Evolutionary conservation across 2,329 filamentous ascomycete genomes (phyloP), one percentile per base, ranked within the genome.

Genomic region (Claviceps sp.): DNA sequence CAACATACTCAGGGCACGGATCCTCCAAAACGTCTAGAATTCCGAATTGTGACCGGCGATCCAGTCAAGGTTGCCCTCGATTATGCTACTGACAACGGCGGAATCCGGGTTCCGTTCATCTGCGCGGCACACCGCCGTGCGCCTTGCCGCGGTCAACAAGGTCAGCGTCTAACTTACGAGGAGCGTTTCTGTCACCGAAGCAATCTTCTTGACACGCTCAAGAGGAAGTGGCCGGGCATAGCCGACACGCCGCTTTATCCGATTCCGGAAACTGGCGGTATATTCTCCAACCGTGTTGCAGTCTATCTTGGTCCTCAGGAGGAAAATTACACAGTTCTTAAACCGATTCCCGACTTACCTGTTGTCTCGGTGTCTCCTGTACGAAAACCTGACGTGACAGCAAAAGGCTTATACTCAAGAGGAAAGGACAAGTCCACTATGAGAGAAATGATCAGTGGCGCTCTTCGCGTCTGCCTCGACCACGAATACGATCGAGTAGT

Each of bases 121-220:
- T 87, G 84, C 58, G 78, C 81, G 51, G 86, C 86, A 46, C 87
- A 89, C 67, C 85, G 89, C 63, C 85, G 83, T 62, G 74, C 83
- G 40, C 76, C 85, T 0, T 86, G 86, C 9, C 86, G 86, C n/a
- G 85, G 89, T 62, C 89, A 86, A 85, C 85, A 89, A 60, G 84
- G 76, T 7, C 74, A 74, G 54, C 72, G 69, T 13, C 63, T 67
- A 2, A 70, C 70, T 37, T 71, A 72, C 54, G 70, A 72, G 68
- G 86, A 89, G 66, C 83, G 83, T 57, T 76, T 90, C 38, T 87
- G 85, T 61, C 76, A 85, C 54, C 75, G 86, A 58, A 87, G 84
- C 68, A 89, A 84, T 56, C 76, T 90, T 37, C 82, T 83, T 5
- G 80, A 83, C 20, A 81, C 82, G 3, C 72, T 89, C 48, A 76